Evolutionary conservation across 2,329 filamentous ascomycete species (phyloP).

Genomic region (Ceratocystis lukuohia): DNA sequence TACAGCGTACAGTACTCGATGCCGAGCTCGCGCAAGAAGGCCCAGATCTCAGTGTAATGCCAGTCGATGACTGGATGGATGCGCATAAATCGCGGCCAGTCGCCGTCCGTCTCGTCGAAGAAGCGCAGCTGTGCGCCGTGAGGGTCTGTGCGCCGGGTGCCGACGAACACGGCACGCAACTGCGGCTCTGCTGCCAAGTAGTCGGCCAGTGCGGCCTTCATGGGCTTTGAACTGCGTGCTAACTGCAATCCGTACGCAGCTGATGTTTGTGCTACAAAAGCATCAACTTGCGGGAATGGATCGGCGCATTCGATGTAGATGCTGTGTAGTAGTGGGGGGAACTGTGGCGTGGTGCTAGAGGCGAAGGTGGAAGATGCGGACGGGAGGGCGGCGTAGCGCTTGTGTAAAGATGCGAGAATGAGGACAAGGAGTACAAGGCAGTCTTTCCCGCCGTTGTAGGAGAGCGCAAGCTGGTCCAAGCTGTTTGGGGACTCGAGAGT

Average conservation of each 20-base stretch:
- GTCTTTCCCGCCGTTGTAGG: slow-evolving; percentile 92
- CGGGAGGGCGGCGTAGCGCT: slow-evolving; percentile 25
- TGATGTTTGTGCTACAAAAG: slow-evolving; percentile 91
- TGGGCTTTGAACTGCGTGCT: slow-evolving; percentile 74
- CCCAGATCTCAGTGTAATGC: slow-evolving; percentile 93
- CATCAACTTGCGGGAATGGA: slow-evolving; percentile 75
- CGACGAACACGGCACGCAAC: slow-evolving; percentile 61
- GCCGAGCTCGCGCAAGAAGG: slow-evolving; percentile 63
- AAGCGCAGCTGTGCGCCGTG: slow-evolving; percentile 66
- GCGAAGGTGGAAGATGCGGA: slow-evolving; percentile 20
- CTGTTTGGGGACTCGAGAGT: slow-evolving; percentile 7
- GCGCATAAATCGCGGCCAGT: slow-evolving; percentile 86
- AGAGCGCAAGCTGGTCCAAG: slow-evolving; percentile 28
- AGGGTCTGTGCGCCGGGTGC: slow-evolving; percentile 81
- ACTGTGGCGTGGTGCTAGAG: slow-evolving; percentile 12
- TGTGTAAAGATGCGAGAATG: slow-evolving; percentile 54
- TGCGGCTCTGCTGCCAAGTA: slow-evolving; percentile 73
- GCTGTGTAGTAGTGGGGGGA: slow-evolving; percentile 48
- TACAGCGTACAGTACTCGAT: slow-evolving; percentile 82
- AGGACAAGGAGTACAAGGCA: slow-evolving; percentile 72
- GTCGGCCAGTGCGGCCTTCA: slow-evolving; percentile 76
- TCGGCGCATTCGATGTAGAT: slow-evolving; percentile 81
- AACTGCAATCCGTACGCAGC: slow-evolving; percentile 84
- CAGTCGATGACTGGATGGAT: slow-evolving; percentile 95
- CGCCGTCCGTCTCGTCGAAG: slow-evolving; percentile 77